Base-by-base conservation (phyloP, 179 eudicot genomes). In the Silene vulgaris region DNA sequence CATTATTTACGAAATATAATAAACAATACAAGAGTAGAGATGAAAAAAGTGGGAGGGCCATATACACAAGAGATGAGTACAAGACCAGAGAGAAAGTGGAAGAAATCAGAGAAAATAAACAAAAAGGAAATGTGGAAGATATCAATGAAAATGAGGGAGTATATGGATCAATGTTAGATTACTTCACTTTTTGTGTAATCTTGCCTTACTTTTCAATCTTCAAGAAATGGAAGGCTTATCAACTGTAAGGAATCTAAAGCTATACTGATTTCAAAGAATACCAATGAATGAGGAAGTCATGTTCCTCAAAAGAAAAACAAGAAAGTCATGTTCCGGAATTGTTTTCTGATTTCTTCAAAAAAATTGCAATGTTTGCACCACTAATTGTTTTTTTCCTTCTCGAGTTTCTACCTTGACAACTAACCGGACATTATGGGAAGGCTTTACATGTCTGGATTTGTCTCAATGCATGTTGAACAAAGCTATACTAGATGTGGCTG, bases 381-480 rank as follows among this genome's bases (percentile, higher is more conserved):
- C 19, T 37, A 17, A 23, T 9, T 52, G 11, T 13, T 9, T 7
- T 59, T 74, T 40, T 40, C 45, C 40, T 40, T 40, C 45, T 40
- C 45, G 17, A 52, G 59, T 59, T 76, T 76, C 64, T 52, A 73
- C 91, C 96, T 92, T 88, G 86, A 95, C 90, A 76, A 32, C 26
- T 50, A 69, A 69, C 59, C 86, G 66, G 99, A 87, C 86, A 83
- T 80, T 89, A 59, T 95, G 97, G 97, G 99, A 95, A 82, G 97
- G 90, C 82, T 92, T 87, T 77, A 90, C 99, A 20, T 93, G 97
- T 82, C 82, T 93, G 82, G 99, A 93, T 82, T 79, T 85, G 74
- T 89, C 97, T 71, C 97, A 95, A 69, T 95, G 99, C 89, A 82
- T 77, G 83, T 79, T 95, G 88, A 95, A 95, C 87, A 95, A 89